A percentile compares a stretch with the other conserved stretches of the same genome.
Conservation (phyloP, 2,329 filamentous ascomycete species). For the Sporothrix schenckii region DNA sequence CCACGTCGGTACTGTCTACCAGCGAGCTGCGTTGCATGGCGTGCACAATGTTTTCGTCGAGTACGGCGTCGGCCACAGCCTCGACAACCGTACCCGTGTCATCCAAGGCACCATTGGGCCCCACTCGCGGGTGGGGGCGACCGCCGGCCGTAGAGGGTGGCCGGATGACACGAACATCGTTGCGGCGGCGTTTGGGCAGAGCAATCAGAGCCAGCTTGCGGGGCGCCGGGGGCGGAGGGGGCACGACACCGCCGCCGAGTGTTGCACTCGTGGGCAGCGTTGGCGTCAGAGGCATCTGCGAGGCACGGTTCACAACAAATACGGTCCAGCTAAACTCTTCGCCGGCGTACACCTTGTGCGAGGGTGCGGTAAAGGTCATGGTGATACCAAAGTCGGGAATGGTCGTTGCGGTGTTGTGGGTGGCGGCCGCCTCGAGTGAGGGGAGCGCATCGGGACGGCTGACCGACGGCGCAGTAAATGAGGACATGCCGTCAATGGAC, state of each 20-base stretch:
- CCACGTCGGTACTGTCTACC: constrained; percentile 66
- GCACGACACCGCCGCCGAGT: constrained; percentile 7
- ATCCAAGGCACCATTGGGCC: constrained; percentile 22
- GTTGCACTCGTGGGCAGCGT: constrained; percentile 32
- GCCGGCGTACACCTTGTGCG: constrained; percentile 60
- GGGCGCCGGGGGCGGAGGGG: constrained; percentile 44
- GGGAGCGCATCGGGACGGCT: constrained; percentile 64
- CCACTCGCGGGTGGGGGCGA: constrained; percentile 26
- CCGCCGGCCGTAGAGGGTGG: constrained; percentile 58
- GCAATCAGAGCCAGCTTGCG: constrained; percentile 72
- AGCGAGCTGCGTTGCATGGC: constrained; percentile 69
- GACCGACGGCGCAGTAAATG: constrained; percentile 61
- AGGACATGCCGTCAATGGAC: constrained; percentile 61
- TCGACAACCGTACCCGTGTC: constrained; percentile 35
- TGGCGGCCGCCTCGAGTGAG: constrained; percentile 57
- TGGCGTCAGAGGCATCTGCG: constrained; percentile 41
- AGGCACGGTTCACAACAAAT: constrained; percentile 73
- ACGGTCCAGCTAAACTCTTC: constrained; percentile 72
- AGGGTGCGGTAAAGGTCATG: constrained; percentile 70
- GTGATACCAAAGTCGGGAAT: constrained; percentile 70
- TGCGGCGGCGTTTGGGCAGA: constrained; percentile 65
- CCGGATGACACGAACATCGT: constrained; percentile 56
- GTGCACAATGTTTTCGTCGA: constrained; percentile 72
- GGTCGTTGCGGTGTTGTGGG: constrained; percentile 49
- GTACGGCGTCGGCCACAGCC: constrained; percentile 64